Percentiles rank a stretch among this genome's conserved stretches.
These are phyloP conservation scores for Fusarium sublunatum DNA, from an alignment of 2,329 filamentous ascomycete species.

Conservation along the genomic window DNA sequence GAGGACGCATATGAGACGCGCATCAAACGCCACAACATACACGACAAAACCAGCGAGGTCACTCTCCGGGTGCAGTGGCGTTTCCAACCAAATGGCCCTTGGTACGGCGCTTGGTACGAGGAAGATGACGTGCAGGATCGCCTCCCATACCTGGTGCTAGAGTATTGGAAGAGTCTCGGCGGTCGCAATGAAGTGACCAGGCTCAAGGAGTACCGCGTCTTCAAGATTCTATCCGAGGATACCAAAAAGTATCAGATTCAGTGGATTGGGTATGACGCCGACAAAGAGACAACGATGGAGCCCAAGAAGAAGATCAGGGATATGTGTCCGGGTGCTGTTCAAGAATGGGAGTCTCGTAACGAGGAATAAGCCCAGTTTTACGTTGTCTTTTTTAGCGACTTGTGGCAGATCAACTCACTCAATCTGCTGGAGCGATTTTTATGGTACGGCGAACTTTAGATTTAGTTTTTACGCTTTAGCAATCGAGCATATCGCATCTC, in stretches of 20 bases:
- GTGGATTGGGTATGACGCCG: constrained; percentile 18
- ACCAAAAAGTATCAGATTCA: constrained; percentile 10
- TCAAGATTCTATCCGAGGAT: constrained; percentile 9
- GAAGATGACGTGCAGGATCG: constrained; percentile 11
- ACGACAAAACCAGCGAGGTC: constrained; percentile 5
- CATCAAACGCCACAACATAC: constrained; percentile 8
- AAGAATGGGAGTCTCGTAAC: constrained; percentile 10
- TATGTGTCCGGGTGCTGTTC: constrained; percentile 12
- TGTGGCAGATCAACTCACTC: neutral
- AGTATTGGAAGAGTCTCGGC: constrained; percentile 13
- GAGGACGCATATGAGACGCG: constrained; percentile 1
- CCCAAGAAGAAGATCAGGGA: constrained; percentile 11
- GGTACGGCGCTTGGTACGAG: constrained; percentile 4
- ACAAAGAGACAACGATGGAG: constrained; percentile 12
- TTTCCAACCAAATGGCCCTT: neutral
- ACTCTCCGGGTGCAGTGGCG: constrained; percentile 9
- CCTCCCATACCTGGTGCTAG: constrained; percentile 2
- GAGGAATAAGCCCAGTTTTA: neutral
- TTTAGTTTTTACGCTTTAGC: no score
- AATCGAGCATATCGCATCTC: no score
- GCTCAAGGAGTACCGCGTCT: constrained; percentile 7
- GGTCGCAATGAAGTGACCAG: constrained; percentile 5
- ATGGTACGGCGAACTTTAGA: no score
- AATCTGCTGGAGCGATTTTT: neutral
- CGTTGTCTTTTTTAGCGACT: neutral